Evolutionary conservation across 164 flowering plant species (phyloP).

Genomic region (Tetracentron sinense): DNA sequence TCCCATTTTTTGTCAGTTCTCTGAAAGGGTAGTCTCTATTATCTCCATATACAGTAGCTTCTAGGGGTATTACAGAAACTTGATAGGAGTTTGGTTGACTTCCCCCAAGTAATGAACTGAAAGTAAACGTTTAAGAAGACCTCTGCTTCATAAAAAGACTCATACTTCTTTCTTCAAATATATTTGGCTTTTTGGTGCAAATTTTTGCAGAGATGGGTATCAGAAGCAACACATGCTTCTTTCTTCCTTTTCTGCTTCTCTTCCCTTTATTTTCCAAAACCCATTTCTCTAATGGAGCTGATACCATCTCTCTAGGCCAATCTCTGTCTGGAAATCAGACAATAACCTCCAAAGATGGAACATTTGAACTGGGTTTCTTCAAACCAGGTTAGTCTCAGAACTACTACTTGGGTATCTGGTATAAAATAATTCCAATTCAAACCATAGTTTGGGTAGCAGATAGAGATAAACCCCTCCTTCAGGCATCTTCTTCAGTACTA

Average conservation of each 20-base stretch:
- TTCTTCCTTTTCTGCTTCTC: not conserved
- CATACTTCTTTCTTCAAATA: not conserved
- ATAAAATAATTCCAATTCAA: slow-evolving; percentile 1
- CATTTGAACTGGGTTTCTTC: slow-evolving; percentile 31
- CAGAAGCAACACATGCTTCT: not conserved
- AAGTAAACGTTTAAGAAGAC: no score
- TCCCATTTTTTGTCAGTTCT: no score
- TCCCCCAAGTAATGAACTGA: no score
- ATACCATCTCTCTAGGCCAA: slow-evolving; percentile 12
- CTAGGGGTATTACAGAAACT: no score
- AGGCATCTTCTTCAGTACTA: slow-evolving; percentile 8
- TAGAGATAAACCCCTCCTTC: slow-evolving; percentile 14
- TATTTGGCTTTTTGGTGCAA: not conserved
- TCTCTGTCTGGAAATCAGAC: slow-evolving; percentile 18
- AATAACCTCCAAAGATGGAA: slow-evolving; percentile 15
- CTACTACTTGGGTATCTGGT: slow-evolving; percentile 31
- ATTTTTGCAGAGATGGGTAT: not conserved
- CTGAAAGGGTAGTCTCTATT: no score
- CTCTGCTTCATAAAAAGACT: no score
- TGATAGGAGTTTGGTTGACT: no score
- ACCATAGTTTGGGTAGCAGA: slow-evolving; percentile 30
- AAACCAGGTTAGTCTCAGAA: slow-evolving; percentile 19
- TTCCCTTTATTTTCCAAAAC: not conserved
- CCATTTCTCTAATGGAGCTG: not conserved
- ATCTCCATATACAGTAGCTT: no score